Conservation (phyloP, 441 rosid genomes). For the Gossypium aridum region DNA sequence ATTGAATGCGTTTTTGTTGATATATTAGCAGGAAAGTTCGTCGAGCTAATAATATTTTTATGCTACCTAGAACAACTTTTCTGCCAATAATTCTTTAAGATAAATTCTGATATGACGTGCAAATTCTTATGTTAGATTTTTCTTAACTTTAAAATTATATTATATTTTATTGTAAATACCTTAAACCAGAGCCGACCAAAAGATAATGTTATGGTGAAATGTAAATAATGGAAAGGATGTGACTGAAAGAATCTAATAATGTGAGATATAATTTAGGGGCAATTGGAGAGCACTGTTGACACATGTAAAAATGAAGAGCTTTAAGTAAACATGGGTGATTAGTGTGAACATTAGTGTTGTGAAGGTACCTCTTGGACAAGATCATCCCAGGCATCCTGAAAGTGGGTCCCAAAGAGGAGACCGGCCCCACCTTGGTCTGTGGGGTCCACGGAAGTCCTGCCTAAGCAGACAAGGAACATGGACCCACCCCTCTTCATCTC, state of each 20-base stretch:
- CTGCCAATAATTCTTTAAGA: no score
- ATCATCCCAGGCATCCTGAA: slow-evolving; percentile 97
- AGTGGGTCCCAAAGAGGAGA: slow-evolving; percentile 89
- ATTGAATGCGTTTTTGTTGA: no score
- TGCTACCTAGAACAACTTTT: no score
- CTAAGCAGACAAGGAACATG: slow-evolving; percentile 90
- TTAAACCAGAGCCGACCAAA: no score
- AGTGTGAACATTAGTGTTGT: slow-evolving; percentile 3
- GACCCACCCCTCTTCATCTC: slow-evolving; percentile 84
- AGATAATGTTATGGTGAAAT: no score
- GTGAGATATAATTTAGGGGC: not conserved
- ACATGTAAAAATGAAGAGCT: not conserved
- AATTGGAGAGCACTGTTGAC: slow-evolving; percentile 1
- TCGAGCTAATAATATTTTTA: rapidly evolving
- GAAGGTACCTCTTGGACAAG: slow-evolving; percentile 77
- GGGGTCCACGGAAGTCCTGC: slow-evolving; percentile 83
- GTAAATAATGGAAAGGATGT: not conserved
- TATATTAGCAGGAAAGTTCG: no score
- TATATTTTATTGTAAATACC: no score
- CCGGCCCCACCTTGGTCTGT: slow-evolving; percentile 95
- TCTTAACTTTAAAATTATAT: no score
- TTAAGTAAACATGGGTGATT: not conserved
- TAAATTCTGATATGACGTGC: no score
- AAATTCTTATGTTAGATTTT: no score
- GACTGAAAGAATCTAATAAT: not conserved